Percentiles rank a stretch among this genome's conserved stretches.
Evolutionary conservation across 2,329 filamentous ascomycete genomes (phyloP).

Genomic region (Drechslera avenae): DNA sequence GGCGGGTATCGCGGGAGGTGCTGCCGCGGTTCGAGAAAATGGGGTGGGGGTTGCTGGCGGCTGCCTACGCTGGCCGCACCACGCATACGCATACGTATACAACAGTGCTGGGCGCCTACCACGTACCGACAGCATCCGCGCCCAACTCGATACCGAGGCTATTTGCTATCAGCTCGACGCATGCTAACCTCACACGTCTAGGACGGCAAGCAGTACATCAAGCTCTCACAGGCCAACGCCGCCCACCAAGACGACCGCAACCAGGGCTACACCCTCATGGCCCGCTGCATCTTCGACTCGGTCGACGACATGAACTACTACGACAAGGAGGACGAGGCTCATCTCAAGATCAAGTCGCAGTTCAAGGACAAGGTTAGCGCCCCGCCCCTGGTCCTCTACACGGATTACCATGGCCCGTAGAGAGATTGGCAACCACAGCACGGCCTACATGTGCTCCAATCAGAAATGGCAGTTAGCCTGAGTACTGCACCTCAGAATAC

Average conservation of each 20-base stretch:
- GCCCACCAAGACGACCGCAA: slow-evolving; percentile 63
- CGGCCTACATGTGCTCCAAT: too few species aligned
- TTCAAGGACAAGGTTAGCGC: slow-evolving; percentile 35
- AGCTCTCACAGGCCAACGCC: slow-evolving; percentile 60
- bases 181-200: slow-evolving; percentile 41
- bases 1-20: slow-evolving; percentile 7
- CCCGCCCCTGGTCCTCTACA: slow-evolving; percentile 36
- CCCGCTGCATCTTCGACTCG: slow-evolving; percentile 66
- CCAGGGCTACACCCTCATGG: slow-evolving; percentile 69
- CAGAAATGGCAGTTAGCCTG: too few species aligned
- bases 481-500: too few species aligned
- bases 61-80: slow-evolving; percentile 10
- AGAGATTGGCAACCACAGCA: too few species aligned
- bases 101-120: neutral
- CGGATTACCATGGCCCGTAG: slow-evolving; percentile 1
- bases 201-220: slow-evolving; percentile 74
- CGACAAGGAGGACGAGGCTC: slow-evolving; percentile 64
- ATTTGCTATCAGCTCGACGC: neutral
- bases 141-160: slow-evolving; percentile 3
- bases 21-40: slow-evolving; percentile 10
- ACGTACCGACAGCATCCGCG: neutral
- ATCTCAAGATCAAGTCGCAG: slow-evolving; percentile 55
- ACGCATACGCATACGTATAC: slow-evolving; percentile 10
- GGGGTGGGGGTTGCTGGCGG: slow-evolving; percentile 13
- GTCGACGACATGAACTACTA: slow-evolving; percentile 74